Percentiles rank a stretch among this genome's conserved stretches.
Conservation (phyloP, 1,284 basidiomycete species). For the Apiotrichum porosum region DNA sequence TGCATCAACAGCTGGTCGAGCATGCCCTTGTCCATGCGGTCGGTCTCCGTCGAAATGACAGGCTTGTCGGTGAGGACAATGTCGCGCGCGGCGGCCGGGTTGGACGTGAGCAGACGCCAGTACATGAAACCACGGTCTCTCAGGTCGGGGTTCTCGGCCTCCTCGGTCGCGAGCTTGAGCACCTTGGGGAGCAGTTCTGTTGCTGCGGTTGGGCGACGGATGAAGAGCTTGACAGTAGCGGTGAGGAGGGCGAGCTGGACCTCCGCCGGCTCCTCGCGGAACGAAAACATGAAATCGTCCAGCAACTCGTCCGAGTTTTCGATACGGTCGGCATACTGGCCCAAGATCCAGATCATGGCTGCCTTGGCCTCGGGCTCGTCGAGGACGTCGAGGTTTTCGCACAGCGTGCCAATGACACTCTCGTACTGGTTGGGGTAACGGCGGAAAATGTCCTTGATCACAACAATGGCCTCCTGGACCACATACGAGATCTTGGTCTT, state of each 20-base stretch:
- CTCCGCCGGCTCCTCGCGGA: conserved; percentile 87
- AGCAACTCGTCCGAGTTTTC: conserved; percentile 92
- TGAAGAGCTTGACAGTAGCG: conserved; percentile 93
- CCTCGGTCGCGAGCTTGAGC: conserved; percentile 88
- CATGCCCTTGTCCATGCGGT: conserved; percentile 91
- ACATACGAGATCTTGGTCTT: conserved; percentile 91
- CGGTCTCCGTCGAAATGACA: conserved; percentile 94
- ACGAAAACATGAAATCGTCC: conserved; percentile 82
- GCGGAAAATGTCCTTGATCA: conserved; percentile 99
- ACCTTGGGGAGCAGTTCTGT: conserved; percentile 86
- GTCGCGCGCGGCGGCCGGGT: conserved; percentile 80
- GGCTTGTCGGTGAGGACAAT: conserved; percentile 95
- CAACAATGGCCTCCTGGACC: conserved; percentile 95
- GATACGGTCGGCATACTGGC: conserved; percentile 95
- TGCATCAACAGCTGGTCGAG: conserved; percentile 62
- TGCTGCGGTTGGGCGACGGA: conserved; percentile 86
- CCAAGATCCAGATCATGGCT: conserved; percentile 97
- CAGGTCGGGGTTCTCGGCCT: conserved; percentile 96
- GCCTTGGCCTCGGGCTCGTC: conserved; percentile 98
- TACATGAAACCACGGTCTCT: conserved; percentile 93
- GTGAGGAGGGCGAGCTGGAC: conserved; percentile 93
- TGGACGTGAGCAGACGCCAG: conserved; percentile 93
- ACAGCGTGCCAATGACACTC: conserved; percentile 90
- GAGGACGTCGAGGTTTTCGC: conserved; percentile 89
- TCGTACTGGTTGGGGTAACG: conserved; percentile 98